These are phyloP conservation scores for Penicillium sclerotigenum DNA, from an alignment of 2,329 filamentous ascomycete genomes.

Conservation along the genomic window DNA sequence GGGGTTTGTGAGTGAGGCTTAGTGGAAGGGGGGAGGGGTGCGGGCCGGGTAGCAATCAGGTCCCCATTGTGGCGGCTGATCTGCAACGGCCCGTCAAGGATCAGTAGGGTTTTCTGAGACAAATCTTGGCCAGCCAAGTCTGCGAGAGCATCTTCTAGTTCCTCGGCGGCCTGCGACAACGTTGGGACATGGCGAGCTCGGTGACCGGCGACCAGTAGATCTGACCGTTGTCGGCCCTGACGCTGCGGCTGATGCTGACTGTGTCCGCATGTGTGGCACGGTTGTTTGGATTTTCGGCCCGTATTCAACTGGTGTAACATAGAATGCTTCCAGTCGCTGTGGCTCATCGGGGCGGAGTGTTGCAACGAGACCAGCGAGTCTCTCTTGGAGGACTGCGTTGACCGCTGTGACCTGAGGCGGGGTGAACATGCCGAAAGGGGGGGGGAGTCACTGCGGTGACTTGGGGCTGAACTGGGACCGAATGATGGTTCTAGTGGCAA, in stretches of 20 bases:
- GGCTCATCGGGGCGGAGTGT: background rate
- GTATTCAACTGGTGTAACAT: background rate
- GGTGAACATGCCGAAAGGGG: background rate
- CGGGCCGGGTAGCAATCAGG: conserved; percentile 32
- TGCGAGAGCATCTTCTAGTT: conserved; percentile 25
- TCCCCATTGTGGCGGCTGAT: conserved; percentile 36
- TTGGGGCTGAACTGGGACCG: conserved; percentile 28
- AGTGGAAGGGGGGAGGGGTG: conserved; percentile 29
- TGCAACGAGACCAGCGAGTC: background rate
- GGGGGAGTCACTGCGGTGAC: conserved; percentile 16
- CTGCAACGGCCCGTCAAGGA: conserved; percentile 31
- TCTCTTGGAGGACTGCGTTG: background rate
- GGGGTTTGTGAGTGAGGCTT: conserved; percentile 15
- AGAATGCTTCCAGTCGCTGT: background rate
- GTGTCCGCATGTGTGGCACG: background rate
- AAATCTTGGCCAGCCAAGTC: conserved; percentile 1
- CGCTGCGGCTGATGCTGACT: conserved; percentile 1
- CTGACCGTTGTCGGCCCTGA: conserved; percentile 5
- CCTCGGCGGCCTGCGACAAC: conserved; percentile 35
- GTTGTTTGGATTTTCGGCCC: background rate
- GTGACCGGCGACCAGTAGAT: conserved; percentile 3
- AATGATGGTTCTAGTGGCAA: conserved; percentile 39
- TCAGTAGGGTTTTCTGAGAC: conserved; percentile 12
- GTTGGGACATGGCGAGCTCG: conserved; percentile 19
- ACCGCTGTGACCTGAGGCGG: background rate